Base-by-base conservation (phyloP, 345 rosid species). In the Microthlaspi erraticum region DNA sequence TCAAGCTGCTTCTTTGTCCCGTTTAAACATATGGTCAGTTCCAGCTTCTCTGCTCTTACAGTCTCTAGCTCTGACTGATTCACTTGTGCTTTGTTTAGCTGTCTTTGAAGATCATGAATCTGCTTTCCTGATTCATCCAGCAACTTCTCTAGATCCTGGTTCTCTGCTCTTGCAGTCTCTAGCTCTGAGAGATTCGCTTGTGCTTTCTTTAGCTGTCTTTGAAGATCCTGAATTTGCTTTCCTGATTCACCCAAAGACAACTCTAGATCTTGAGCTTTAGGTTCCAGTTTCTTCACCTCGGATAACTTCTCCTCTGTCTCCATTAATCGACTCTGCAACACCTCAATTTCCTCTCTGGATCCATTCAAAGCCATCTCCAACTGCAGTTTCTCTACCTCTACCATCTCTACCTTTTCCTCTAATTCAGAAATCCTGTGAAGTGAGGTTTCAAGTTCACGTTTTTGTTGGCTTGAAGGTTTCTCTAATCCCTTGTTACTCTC, bases 351-450 rank as follows among this genome's bases (percentile, higher is more conserved):
- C 58, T 56, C 69, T 49, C 12, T 74, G 11, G 71, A 78, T 42
- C 10, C 78, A 68, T 60, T 67, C 63, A 78, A 49, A 57, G 72
- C 74, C 70, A 78, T 72, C 71, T 72, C 78, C 60, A 78, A 2
- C 20, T 78, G 77, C 49, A 78, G 3, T 68, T 78, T 78, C 69
- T 72, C 73, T 14, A 68, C 81, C 42, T 78, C 81, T 36, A 73
- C 66, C 75, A 73, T 78, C 64, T 83, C 85, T 56, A 85, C 69
- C 55, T 77, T 86, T 49, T 83, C 88, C 72, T 88, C 92, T 61
- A 92, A 44, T 38, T 88, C 93, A 48, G 86, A 79, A 58, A 79
- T 76, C 68, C 84, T 78, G 32, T 61, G 75, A 64, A 80, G 81
- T 70, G 81, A 77, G 50, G 78, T 52, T 67, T 82, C 70, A 38